A percentile compares a stretch with the other conserved stretches of the same genome.
phyloP scores from a whole-genome alignment of 2,329 filamentous ascomycete genomes.

The Plectosphaerella cucumerina region DNA sequence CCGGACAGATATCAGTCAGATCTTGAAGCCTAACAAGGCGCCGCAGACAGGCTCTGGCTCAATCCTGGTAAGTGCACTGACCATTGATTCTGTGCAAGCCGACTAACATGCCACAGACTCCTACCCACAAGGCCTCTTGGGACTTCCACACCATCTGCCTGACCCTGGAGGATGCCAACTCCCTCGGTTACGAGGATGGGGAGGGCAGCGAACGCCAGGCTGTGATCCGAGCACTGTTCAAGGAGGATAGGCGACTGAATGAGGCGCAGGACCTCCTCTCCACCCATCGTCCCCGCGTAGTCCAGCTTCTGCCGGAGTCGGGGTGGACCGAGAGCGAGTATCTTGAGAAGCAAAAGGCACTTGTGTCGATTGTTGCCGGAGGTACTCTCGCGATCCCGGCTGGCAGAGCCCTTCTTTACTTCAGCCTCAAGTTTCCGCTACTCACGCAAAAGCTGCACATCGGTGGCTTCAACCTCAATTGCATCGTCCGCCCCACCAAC shows the following conservation, averaged over 20 bases:
- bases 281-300: slow-evolving; percentile 72
- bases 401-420: slow-evolving; percentile 84
- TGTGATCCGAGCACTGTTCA: slow-evolving; percentile 83
- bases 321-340: slow-evolving; percentile 83
- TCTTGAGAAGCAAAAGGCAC: slow-evolving; percentile 85
- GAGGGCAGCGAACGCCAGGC: slow-evolving; percentile 80
- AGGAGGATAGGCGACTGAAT: slow-evolving; percentile 82
- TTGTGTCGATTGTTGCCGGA: slow-evolving; percentile 80
- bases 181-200: slow-evolving; percentile 66
- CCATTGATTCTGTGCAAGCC: not conserved
- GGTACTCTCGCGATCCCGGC: slow-evolving; percentile 85
- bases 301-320: slow-evolving; percentile 71
- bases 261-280: slow-evolving; percentile 85
- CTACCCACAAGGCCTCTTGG: slow-evolving; percentile 62
- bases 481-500: slow-evolving; percentile 86
- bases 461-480: slow-evolving; percentile 86
- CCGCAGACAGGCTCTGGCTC: slow-evolving; percentile 14
- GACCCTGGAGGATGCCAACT: slow-evolving; percentile 55
- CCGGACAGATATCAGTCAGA: slow-evolving; percentile 72
- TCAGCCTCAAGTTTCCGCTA: slow-evolving; percentile 79
- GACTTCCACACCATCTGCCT: slow-evolving; percentile 78
- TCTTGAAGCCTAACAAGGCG: slow-evolving; percentile 46
- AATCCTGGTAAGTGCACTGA: slow-evolving; percentile 34
- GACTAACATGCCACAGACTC: slow-evolving; percentile 36
- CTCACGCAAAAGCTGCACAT: slow-evolving; percentile 90